Conservation (phyloP, 2,329 filamentous ascomycete species). For the Didymella glomerata region DNA sequence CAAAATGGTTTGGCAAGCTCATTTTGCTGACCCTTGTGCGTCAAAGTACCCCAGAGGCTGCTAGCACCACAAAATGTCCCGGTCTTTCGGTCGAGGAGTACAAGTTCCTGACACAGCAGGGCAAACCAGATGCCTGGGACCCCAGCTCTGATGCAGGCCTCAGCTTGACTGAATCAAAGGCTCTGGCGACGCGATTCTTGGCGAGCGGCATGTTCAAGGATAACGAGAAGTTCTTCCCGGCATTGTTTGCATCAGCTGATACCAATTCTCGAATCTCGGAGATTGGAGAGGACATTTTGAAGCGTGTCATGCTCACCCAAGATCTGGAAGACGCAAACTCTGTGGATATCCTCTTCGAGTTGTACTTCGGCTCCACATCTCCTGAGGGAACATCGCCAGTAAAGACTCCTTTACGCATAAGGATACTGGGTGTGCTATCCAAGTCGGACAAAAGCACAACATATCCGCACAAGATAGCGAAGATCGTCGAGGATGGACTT, state of each 20-base stretch:
- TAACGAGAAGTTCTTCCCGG: slow-evolving; percentile 81
- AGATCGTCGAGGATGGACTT: slow-evolving; percentile 73
- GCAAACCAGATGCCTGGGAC: slow-evolving; percentile 75
- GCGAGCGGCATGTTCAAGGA: slow-evolving; percentile 87
- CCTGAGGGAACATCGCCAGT: slow-evolving; percentile 55
- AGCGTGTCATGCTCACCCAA: slow-evolving; percentile 72
- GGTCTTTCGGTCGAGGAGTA: slow-evolving; percentile 73
- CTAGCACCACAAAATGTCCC: slow-evolving; percentile 57
- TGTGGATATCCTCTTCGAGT: slow-evolving; percentile 71
- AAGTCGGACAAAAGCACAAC: slow-evolving; percentile 79
- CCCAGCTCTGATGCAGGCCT: slow-evolving; percentile 66
- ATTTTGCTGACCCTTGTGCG: slow-evolving; percentile 67
- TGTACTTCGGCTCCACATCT: slow-evolving; percentile 68
- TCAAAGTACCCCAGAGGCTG: slow-evolving; percentile 47
- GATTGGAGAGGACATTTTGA: slow-evolving; percentile 89
- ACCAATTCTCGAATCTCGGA: slow-evolving; percentile 80
- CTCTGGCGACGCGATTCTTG: slow-evolving; percentile 74
- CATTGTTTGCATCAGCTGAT: slow-evolving; percentile 83
- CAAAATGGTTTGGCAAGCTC: slow-evolving; percentile 78
- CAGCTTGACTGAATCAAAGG: slow-evolving; percentile 74
- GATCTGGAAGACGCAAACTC: slow-evolving; percentile 74
- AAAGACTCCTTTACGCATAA: slow-evolving; percentile 76
- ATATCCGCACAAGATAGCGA: slow-evolving; percentile 72
- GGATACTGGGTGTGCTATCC: slow-evolving; percentile 76
- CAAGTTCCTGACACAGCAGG: slow-evolving; percentile 71